A percentile compares a stretch with the other conserved stretches of the same genome.
phyloP scores from a whole-genome alignment of 805 yeast species.

The Myxozyma geophila region DNA sequence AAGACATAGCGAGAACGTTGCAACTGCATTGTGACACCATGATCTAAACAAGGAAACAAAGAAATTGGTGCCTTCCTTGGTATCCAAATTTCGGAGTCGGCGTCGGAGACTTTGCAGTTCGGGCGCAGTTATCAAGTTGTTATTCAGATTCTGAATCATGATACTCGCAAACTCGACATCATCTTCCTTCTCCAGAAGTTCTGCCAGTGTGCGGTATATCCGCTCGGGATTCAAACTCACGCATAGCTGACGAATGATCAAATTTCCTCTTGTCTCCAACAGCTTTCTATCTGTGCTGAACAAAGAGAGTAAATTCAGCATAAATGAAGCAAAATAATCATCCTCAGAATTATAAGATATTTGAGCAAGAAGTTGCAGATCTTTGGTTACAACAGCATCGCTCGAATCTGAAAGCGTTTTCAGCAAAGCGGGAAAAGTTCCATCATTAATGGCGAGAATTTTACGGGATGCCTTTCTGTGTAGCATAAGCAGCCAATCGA shows the following conservation, averaged over 20 bases:
- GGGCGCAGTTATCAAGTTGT: constrained; percentile 81
- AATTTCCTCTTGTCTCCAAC: constrained; percentile 74
- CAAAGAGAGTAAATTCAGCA: constrained; percentile 68
- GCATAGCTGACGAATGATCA: constrained; percentile 82
- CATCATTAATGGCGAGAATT: constrained; percentile 54
- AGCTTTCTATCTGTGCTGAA: constrained; percentile 72
- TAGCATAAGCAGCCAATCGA: constrained; percentile 87
- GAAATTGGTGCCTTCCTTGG: constrained; percentile 64
- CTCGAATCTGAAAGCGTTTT: constrained; percentile 75
- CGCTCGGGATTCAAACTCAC: constrained; percentile 79
- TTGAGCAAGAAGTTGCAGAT: constrained; percentile 70
- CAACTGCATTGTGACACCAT: constrained; percentile 92
- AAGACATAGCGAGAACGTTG: constrained; percentile 82
- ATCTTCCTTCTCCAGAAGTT: constrained; percentile 63
- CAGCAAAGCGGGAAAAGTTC: constrained; percentile 75
- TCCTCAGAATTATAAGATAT: constrained; percentile 75
- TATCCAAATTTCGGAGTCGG: constrained; percentile 66
- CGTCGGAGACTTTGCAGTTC: constrained; percentile 74
- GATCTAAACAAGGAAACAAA: constrained; percentile 80
- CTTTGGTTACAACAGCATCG: constrained; percentile 76
- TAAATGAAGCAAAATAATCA: constrained; percentile 73
- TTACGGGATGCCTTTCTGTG: constrained; percentile 69
- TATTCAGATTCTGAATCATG: constrained; percentile 85
- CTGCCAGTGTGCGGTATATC: constrained; percentile 78
- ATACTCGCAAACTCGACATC: constrained; percentile 74